These are phyloP conservation scores for Venturia oleaginea DNA, from an alignment of 2,329 filamentous ascomycete genomes.

Conservation along the genomic window DNA sequence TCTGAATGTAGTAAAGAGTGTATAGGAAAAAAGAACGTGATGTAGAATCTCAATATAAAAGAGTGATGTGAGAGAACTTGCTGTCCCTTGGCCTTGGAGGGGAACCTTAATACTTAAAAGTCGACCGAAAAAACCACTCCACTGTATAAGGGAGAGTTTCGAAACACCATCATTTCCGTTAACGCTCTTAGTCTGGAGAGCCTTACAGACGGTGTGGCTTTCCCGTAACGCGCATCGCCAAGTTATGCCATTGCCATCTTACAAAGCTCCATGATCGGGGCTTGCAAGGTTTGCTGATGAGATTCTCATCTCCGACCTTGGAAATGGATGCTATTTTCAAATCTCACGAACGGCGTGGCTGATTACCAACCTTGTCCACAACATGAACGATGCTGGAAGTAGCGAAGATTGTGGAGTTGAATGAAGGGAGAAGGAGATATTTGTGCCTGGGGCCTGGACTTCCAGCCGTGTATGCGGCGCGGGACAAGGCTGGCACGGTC, in stretches of 20 bases:
- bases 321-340: not conserved
- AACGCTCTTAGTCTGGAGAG: not conserved
- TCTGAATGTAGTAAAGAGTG: not conserved
- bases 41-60: not conserved
- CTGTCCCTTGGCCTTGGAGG: not conserved
- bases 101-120: not conserved
- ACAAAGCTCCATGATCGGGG: not conserved
- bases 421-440: not conserved
- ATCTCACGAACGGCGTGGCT: not conserved
- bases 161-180: slow-evolving; percentile 1
- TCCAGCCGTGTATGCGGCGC: not conserved
- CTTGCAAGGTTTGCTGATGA: slow-evolving; percentile 1
- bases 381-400: not conserved
- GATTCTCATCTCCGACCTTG: not conserved
- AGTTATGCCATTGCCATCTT: not conserved
- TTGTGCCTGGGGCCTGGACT: not conserved
- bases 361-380: not conserved
- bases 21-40: not conserved
- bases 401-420: not conserved
- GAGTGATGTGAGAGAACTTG: not conserved
- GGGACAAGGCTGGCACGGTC: slow-evolving; percentile 3
- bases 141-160: not conserved
- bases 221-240: not conserved
- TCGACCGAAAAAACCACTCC: not conserved
- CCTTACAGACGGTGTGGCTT: not conserved